Conservation (phyloP, 2,329 filamentous ascomycete species). For the Albifimbria verrucaria region DNA sequence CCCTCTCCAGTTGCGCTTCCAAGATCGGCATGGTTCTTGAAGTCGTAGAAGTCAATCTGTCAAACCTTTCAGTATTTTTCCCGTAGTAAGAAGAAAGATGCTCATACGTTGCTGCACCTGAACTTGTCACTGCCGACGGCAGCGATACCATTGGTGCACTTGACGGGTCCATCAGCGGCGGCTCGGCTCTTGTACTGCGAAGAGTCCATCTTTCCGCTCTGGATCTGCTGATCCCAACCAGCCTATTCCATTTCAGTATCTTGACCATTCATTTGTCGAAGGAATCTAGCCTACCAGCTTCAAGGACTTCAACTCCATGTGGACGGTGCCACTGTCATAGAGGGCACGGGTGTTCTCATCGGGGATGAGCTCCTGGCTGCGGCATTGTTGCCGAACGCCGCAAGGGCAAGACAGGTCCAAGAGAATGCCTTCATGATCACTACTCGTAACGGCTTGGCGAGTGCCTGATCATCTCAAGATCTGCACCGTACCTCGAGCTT, state of each 20-base stretch:
- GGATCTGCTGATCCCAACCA: conserved; percentile 1
- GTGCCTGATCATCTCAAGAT: background rate
- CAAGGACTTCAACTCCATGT: conserved; percentile 4
- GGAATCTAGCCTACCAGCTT: background rate
- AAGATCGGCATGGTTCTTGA: conserved; percentile 48
- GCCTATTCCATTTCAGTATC: background rate
- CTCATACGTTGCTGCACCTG: conserved; percentile 36
- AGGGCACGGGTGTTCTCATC: background rate
- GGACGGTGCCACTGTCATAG: conserved; percentile 4
- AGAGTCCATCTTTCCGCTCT: conserved; percentile 3
- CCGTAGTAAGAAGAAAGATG: background rate
- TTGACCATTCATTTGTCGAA: no score
- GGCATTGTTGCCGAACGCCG: background rate
- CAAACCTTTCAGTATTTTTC: background rate
- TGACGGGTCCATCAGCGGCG: background rate
- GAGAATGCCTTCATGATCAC: conserved; percentile 4
- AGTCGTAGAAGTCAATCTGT: conserved; percentile 46
- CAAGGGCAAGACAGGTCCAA: background rate
- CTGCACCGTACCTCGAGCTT: background rate
- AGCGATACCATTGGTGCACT: conserved; percentile 17
- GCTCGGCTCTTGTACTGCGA: conserved; percentile 3
- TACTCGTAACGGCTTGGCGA: background rate
- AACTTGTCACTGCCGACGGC: conserved; percentile 40
- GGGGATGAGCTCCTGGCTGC: conserved; percentile 4
- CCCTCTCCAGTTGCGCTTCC: conserved; percentile 29